Conservation (phyloP, 208 protist genomes). For the Crithidia fasciculata region DNA sequence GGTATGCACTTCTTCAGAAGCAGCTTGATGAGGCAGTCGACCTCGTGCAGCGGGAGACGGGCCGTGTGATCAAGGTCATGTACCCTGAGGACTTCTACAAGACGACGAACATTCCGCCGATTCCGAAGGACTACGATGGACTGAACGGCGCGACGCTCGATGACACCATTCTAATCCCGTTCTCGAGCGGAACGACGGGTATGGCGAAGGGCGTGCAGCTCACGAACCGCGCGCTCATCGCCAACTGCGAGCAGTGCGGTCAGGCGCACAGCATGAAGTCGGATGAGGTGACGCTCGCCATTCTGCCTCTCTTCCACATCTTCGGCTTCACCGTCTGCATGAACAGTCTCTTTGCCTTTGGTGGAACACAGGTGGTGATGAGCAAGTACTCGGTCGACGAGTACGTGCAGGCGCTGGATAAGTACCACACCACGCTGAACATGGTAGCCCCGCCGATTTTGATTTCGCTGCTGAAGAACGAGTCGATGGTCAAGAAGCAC, state of each 20-base stretch:
- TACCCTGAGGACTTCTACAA: constrained; percentile 40
- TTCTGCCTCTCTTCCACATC: constrained; percentile 89
- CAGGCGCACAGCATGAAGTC: constrained; percentile 1
- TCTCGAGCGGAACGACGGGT: constrained; percentile 51
- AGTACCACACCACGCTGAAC: constrained; percentile 50
- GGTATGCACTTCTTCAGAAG: constrained; percentile 42
- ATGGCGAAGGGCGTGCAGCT: constrained; percentile 71
- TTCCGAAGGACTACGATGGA: constrained; percentile 41
- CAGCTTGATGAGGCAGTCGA: constrained; percentile 35
- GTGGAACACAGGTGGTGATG: constrained; percentile 43
- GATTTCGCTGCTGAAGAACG: constrained; percentile 64
- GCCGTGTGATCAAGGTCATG: constrained; percentile 31
- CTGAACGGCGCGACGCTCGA: constrained; percentile 23
- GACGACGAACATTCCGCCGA: constrained; percentile 15
- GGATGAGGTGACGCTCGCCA: constrained; percentile 38
- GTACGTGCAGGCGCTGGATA: constrained; percentile 44
- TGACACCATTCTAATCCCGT: constrained; percentile 51
- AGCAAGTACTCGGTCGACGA: constrained; percentile 47
- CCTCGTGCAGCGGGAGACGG: constrained; percentile 38
- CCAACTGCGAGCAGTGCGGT: constrained; percentile 39
- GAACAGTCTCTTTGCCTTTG: constrained; percentile 27
- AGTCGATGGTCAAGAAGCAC: constrained; percentile 39
- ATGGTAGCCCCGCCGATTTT: constrained; percentile 83
- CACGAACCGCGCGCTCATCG: constrained; percentile 30
- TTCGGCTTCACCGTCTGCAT: constrained; percentile 73